A percentile compares a stretch with the other conserved stretches of the same genome.
phyloP scores from a whole-genome alignment of 2,329 filamentous ascomycete genomes.

The Furcasterigmium sp. region DNA sequence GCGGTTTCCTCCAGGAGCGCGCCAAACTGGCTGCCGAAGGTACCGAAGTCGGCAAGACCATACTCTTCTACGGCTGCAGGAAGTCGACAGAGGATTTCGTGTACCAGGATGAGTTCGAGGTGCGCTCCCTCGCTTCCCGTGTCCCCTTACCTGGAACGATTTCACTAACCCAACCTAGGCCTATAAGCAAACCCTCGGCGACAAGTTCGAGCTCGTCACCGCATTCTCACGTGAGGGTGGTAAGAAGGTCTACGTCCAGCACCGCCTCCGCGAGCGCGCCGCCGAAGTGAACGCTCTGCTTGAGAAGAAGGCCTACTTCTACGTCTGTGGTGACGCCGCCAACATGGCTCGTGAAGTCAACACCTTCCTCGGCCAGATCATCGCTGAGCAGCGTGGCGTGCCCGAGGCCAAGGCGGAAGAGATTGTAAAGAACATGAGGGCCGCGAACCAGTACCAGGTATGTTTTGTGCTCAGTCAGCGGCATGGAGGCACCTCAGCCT shows the following conservation, averaged over 20 bases:
- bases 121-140: constrained; percentile 40
- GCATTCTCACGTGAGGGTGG: constrained; percentile 88
- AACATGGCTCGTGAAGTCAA: constrained; percentile 97
- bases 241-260: constrained; percentile 96
- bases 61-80: constrained; percentile 94
- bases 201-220: constrained; percentile 84
- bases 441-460: constrained; percentile 93
- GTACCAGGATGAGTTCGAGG: constrained; percentile 88
- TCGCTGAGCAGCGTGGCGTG: constrained; percentile 77
- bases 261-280: constrained; percentile 77
- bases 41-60: constrained; percentile 75
- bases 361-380: constrained; percentile 77
- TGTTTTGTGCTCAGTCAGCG: constrained; percentile 18
- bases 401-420: constrained; percentile 87
- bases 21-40: constrained; percentile 77
- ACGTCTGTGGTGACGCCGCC: constrained; percentile 95
- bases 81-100: constrained; percentile 86
- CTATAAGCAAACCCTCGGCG: constrained; percentile 77
- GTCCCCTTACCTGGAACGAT: background rate
- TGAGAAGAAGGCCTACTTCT: constrained; percentile 85
- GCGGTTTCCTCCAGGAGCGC: constrained; percentile 90
- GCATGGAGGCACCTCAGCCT: no score
- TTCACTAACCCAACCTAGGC: no score
- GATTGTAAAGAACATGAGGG: constrained; percentile 94
- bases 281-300: constrained; percentile 84